Percentiles rank a stretch among this genome's conserved stretches.
Conservation (phyloP, 2,329 filamentous ascomycete species). For the Fusarium citri region DNA sequence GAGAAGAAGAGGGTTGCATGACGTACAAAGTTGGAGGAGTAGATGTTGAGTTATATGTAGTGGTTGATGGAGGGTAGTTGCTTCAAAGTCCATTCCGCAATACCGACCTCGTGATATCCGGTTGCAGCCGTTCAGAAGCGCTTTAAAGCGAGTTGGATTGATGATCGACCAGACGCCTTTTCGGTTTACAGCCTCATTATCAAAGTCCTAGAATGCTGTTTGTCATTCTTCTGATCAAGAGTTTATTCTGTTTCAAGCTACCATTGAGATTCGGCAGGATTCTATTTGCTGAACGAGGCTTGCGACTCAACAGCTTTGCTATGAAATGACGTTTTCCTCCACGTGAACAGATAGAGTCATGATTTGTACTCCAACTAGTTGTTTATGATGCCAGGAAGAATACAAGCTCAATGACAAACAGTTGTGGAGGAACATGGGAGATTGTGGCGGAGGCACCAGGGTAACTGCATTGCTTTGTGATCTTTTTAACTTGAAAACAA, state of each 20-base stretch:
- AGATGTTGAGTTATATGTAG: neutral
- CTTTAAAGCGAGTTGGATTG: neutral
- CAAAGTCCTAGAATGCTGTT: slow-evolving; percentile 21
- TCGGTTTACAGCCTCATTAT: slow-evolving; percentile 27
- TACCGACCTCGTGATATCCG: slow-evolving; percentile 26
- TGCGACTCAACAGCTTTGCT: slow-evolving; percentile 12
- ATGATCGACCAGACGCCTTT: slow-evolving; percentile 14
- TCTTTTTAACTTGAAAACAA: neutral
- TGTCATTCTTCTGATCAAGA: slow-evolving; percentile 8
- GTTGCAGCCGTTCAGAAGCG: slow-evolving; percentile 43
- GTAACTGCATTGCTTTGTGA: neutral
- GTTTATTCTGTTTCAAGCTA: neutral
- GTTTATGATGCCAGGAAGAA: neutral
- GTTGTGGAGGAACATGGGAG: neutral
- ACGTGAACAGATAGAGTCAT: neutral
- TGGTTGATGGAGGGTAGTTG: neutral
- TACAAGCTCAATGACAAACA: neutral
- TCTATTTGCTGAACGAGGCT: slow-evolving; percentile 2
- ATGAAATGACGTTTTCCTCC: slow-evolving; percentile 1
- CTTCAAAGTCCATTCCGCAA: slow-evolving; percentile 6
- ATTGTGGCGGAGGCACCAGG: neutral
- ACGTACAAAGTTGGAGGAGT: slow-evolving; percentile 20
- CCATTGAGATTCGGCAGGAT: neutral
- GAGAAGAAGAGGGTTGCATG: slow-evolving; percentile 30
- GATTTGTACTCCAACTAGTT: neutral